Percentiles rank a stretch among this genome's conserved stretches.
These are phyloP conservation scores for Globisporangium okanoganense DNA, from an alignment of 352 stramenopile genomes.

Conservation along the genomic window DNA sequence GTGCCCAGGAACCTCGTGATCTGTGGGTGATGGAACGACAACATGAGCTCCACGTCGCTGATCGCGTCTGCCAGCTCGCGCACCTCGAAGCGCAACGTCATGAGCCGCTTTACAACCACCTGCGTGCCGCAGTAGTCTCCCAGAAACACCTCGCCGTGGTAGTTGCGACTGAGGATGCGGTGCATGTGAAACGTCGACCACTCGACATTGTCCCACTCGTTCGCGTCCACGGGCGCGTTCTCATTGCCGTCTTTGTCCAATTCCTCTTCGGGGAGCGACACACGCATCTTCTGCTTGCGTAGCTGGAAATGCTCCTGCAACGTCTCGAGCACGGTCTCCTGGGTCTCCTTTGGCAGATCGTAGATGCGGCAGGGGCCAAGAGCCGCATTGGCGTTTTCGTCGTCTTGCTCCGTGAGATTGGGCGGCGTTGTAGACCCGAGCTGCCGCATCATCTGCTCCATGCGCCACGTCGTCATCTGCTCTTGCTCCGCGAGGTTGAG, in stretches of 20 bases:
- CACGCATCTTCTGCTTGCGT: conserved; percentile 33
- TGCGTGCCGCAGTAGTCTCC: conserved; percentile 49
- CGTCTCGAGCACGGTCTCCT: conserved; percentile 52
- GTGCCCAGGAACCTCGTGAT: conserved; percentile 69
- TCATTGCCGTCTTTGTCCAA: not conserved
- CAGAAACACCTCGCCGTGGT: conserved; percentile 58
- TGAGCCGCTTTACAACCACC: conserved; percentile 69
- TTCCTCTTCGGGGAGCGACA: conserved; percentile 1
- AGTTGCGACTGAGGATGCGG: conserved; percentile 35
- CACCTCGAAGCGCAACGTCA: conserved; percentile 57
- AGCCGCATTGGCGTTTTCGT: conserved; percentile 19
- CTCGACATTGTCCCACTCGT: conserved; percentile 15
- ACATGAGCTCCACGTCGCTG: conserved; percentile 65
- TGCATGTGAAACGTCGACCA: conserved; percentile 39
- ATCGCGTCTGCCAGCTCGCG: conserved; percentile 61
- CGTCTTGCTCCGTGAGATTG: conserved; percentile 17
- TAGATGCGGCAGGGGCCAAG: conserved; percentile 41
- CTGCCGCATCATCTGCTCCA: conserved; percentile 61
- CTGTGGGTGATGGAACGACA: conserved; percentile 51
- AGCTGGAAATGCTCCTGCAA: conserved; percentile 62
- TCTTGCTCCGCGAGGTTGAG: conserved; percentile 58
- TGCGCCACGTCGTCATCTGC: conserved; percentile 62
- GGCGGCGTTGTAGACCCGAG: conserved; percentile 20
- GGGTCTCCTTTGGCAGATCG: conserved; percentile 49
- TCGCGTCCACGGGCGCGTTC: not conserved